Base-by-base conservation (phyloP, 441 rosid genomes). In the Corymbia calophylla region DNA sequence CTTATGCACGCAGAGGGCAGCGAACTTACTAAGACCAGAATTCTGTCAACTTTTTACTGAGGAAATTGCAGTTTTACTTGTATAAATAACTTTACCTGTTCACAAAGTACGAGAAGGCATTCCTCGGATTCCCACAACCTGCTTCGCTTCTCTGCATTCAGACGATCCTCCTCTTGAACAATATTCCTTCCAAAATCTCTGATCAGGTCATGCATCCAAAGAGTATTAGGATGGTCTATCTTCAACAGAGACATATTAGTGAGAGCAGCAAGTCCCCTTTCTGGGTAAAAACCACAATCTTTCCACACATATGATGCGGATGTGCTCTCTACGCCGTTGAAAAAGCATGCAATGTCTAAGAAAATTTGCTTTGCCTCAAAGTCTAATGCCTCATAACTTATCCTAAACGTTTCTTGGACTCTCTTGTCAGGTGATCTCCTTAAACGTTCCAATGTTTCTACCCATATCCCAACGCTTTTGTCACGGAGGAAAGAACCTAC, bases 231-330 rank as follows among this genome's bases (percentile, higher is more conserved):
- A 21, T 53, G 66, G 25, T 25, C 31, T 21, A 39, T 7, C 3
- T 68, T 88, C 21, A 88, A 44, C 64, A 77, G 23, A 12, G 68
- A 73, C 13, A 21, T 53, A 2, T 3, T 17, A 14, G 18, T 3
- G 13, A 88, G 87, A 35, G 21, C 0, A 0, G 9, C 35, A 35
- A 77, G 25, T 44, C 6, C 87, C 0, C 16, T 18, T 31, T 35
- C 29, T 8, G 29, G 53, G n/a, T 0, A 60, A 1, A 0, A 27
- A 48, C 0, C 6, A 62, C 17, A 53, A 13, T 0, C 8, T 7
- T 27, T 2, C 89, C 89, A 88, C 17, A 9, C 3, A 77, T 73
- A 17, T 25, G 0, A 15, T 31, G 32, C 0, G 6, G 1, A 0
- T 25, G 0, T 10, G 1, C 15, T 58, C 7, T 1, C 19, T 1